Evolutionary conservation across 2,329 filamentous ascomycete genomes (phyloP).

Genomic region (Parastagonospora nodorum): DNA sequence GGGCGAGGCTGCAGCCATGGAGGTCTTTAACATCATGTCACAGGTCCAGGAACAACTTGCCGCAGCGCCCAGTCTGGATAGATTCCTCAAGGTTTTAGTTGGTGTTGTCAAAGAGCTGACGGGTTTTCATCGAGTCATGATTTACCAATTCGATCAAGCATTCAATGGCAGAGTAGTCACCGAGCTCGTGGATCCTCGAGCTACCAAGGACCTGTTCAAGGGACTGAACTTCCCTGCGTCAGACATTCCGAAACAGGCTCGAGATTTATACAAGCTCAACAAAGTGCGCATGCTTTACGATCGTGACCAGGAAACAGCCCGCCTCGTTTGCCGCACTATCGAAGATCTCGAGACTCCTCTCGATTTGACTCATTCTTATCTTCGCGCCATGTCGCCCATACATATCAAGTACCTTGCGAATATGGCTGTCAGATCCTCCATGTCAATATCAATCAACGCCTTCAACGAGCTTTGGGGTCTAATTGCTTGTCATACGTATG

Average conservation of each 20-base stretch:
- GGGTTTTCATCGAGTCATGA: constrained; percentile 89
- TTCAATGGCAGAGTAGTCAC: constrained; percentile 89
- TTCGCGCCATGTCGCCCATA: constrained; percentile 89
- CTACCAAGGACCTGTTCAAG: constrained; percentile 83
- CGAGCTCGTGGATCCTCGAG: constrained; percentile 79
- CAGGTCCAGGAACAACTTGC: constrained; percentile 88
- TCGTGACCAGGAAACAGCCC: constrained; percentile 76
- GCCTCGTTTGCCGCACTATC: constrained; percentile 77
- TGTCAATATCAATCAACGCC: constrained; percentile 91
- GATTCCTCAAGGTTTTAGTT: constrained; percentile 78
- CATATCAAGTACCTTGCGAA: constrained; percentile 85
- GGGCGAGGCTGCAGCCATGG: constrained; percentile 82
- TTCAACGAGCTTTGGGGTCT: constrained; percentile 87
- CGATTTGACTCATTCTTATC: constrained; percentile 82
- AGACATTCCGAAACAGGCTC: constrained; percentile 82
- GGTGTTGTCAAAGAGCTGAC: constrained; percentile 89
- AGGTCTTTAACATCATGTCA: constrained; percentile 89
- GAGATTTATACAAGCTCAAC: constrained; percentile 89
- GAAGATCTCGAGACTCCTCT: constrained; percentile 76
- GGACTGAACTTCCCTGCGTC: constrained; percentile 87
- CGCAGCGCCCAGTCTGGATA: constrained; percentile 70
- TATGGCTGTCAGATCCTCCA: constrained; percentile 91
- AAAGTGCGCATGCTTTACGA: constrained; percentile 89
- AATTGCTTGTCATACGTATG: constrained; percentile 85
- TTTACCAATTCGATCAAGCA: constrained; percentile 83